Base-by-base conservation (phyloP, 2,329 filamentous ascomycete species). In the Epichloe aotearoae region DNA sequence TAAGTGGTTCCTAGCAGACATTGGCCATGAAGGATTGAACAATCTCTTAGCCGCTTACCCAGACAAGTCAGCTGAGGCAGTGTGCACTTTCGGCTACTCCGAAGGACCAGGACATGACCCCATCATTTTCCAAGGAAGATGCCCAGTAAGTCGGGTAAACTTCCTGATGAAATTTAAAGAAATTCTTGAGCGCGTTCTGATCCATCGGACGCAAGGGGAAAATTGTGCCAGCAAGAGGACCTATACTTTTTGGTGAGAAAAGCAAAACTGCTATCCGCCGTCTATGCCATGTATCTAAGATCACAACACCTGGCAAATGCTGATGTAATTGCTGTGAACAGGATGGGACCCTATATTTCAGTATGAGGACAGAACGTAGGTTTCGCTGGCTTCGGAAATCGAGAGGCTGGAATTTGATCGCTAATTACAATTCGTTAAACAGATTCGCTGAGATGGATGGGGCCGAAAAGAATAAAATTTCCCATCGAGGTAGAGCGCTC, bases 261-360 rank as follows among this genome's bases (percentile, higher is more conserved):
- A 30, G 20, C 10, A 36, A 43, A 20, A 10, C 14, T 34, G 14
- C 5, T 20, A 14, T 6, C 6, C 15, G 17, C 40, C 5, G 23
- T 17, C 7, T 44, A 33, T 15, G 20, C 17, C 20, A 33, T 36
- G 8, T 40, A 11, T 10, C 17, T 23, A 8, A 20, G 5, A 37
- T 37, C 1, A 15, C 34, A 46, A 23, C 7, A 14, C 3, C 44
- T 38, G 12, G 37, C 17, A 34, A 42, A 36, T 23, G 45, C 49
- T 51, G 46, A 53, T 36, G 39, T 33, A 12, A 15, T 41, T n/a
- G 14, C 15, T 20, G 3, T 46, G 11, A 34, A 6, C 3, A 95
- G 90, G 91, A 44, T 98, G 93, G 93, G 93, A 98, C 66, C 82
- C 93, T 2, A 84, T 95, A 56, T 98, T 98, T 61, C 93, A 98